Evolutionary conservation across 2,329 filamentous ascomycete species (phyloP), one percentile per base, ranked within the genome.

Genomic region (Fusarium tjaetaba): DNA sequence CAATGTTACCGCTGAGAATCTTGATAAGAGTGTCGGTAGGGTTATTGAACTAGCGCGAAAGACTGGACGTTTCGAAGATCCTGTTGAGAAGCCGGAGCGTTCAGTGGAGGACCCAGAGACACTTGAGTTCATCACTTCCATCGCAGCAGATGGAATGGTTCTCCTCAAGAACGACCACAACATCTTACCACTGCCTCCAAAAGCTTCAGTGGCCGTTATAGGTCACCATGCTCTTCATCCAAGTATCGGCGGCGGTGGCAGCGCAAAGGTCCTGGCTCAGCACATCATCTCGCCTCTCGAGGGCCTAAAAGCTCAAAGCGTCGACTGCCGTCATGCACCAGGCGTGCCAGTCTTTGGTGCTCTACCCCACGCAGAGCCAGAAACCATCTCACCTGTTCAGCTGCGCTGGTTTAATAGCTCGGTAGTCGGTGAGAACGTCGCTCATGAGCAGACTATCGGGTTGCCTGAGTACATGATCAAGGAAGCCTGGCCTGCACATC

Each of bases 391-490:
- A 0, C 32, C 36, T 1, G 49, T 66, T 24, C 18, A 28, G 7
- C 4, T 65, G 6, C 20, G 30, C 5, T 65, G 63, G 63, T 65
- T 57, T 1, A 66, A 66, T 4, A 7, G 60, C 7, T 28, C 36
- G 0, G 7, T 14, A 2, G 26, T 66, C 1, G 60, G 63, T 10
- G 28, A 57, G 2, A 43, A 43, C 7, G 18, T 65, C 0, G 24
- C 49, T 1, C 60, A 65, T 14, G 41, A 65, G 4, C 48, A 66
- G 30, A 65, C 38, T 1, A 57, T 49, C 14, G 5, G 11, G 4
- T 24, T 48, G 1, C 60, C 63, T 1, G 60, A 66, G 13, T 66
- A 65, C 4, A 66, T 66, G 49, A 66, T 66, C 30, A 65, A 66
- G 18, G 63, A 57, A 10, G 36, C 60, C 4, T 66, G 63, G 63